phyloP scores from a whole-genome alignment of 305 asterid species.

The Salvia sclarea region DNA sequence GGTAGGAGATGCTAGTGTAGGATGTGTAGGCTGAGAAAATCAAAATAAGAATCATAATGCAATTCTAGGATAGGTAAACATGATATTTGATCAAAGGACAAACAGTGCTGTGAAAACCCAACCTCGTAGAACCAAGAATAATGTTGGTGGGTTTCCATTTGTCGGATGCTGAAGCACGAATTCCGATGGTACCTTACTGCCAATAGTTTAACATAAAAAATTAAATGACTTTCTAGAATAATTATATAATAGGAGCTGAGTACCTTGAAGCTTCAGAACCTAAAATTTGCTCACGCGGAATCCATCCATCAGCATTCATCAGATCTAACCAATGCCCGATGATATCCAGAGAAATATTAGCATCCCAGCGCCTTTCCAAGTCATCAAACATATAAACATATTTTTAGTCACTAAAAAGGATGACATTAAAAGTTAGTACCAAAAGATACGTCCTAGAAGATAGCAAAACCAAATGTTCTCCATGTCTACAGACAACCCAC shows the following conservation, averaged over 20 bases:
- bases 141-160: conserved; percentile 94
- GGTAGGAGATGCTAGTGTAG: conserved; percentile 14
- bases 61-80: background rate
- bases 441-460: conserved; percentile 8
- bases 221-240: conserved; percentile 22
- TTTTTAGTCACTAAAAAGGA: conserved; percentile 17
- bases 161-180: conserved; percentile 91
- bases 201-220: conserved; percentile 33
- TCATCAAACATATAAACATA: conserved; percentile 31
- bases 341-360: conserved; percentile 78
- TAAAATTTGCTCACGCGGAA: conserved; percentile 97
- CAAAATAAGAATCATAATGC: conserved; percentile 24
- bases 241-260: conserved; percentile 22
- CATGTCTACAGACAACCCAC: conserved; percentile 46
- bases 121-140: conserved; percentile 85
- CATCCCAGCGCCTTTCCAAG: conserved; percentile 91
- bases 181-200: conserved; percentile 96
- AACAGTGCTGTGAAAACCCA: conserved; percentile 30
- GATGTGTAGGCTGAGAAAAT: conserved; percentile 13
- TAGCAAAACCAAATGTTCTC: conserved; percentile 4
- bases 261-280: conserved; percentile 97
- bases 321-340: conserved; percentile 97
- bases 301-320: conserved; percentile 98
- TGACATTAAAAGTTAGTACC: conserved; percentile 4
- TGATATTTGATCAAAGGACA: background rate